Base-by-base conservation (phyloP, 495 filamentous ascomycete genomes). In the Trichoderma gamsii region DNA sequence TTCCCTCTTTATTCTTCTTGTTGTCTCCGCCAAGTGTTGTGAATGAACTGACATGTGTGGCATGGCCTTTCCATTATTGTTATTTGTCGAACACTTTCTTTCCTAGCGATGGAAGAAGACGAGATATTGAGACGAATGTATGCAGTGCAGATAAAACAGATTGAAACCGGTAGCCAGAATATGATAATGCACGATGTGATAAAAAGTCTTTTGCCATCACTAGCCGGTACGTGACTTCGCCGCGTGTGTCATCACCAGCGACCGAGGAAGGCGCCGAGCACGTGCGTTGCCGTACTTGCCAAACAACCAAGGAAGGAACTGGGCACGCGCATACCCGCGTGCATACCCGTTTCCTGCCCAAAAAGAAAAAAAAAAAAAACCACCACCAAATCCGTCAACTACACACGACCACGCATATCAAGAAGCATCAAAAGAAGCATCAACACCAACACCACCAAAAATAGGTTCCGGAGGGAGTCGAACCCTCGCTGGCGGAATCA, bases 401-500 rank as follows among this genome's bases (percentile, higher is more conserved):
- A 38, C 44, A 49, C 3, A 1, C 25, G 4, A 32, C 25, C 25
- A 32, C 5, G n/a, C n/a, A n/a, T n/a, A n/a, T n/a, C n/a, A 61
- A 29, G 4, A 18, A 61, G 25, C 23, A 2, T 16, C 27, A 61
- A 32, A 61, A 29, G 4, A 18, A 61, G 25, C 23, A 2, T 16
- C 27, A 61, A 32, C 6, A 11, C 12, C 27, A 35, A 61, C 16
- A 29, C 0, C n/a, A 16, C 49, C 27, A 61, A 61, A 61, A 61
- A 61, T 15, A 61, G 56, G 56, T 61, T 61, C 56, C 56, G 29
- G 56, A 61, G 56, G 56, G 56, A 61, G 56, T 61, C 56, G 56
- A 61, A 61, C 56, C 56, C 56, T 61, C 56, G 56, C 56, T 61
- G 56, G 56, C 56, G 56, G 56, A 61, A 61, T 61, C 56, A 61